phyloP scores from a whole-genome alignment of 805 yeast genomes.

The Saccharomycodes ludwigii region DNA sequence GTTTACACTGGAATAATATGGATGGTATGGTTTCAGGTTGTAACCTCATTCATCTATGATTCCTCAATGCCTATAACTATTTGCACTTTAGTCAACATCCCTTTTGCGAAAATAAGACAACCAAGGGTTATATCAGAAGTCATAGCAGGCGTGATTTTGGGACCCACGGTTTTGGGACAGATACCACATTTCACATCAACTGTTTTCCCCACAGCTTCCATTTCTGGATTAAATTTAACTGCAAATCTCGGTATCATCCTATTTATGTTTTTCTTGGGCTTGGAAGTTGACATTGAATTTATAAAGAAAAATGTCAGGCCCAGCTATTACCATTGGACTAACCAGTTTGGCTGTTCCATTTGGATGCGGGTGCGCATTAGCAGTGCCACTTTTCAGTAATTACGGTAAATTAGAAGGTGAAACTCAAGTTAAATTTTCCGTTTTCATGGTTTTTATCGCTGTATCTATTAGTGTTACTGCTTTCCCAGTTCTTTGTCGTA shows the following conservation, averaged over 20 bases:
- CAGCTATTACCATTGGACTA: constrained; percentile 58
- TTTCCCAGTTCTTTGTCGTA: constrained; percentile 73
- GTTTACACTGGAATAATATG: no score
- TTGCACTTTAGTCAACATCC: constrained; percentile 51
- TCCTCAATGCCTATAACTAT: no score
- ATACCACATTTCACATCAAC: constrained; percentile 53
- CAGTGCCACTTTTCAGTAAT: constrained; percentile 53
- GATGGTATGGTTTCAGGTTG: no score
- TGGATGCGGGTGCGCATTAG: constrained; percentile 62
- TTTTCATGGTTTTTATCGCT: constrained; percentile 70
- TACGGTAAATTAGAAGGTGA: constrained; percentile 27
- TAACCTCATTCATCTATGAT: no score
- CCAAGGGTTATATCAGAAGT: constrained; percentile 80
- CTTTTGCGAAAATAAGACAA: constrained; percentile 50
- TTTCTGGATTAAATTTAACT: constrained; percentile 50
- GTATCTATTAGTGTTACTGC: constrained; percentile 81
- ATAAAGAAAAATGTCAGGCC: constrained; percentile 45
- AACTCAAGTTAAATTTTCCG: constrained; percentile 44
- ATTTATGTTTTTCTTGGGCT: constrained; percentile 63
- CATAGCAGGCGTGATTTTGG: constrained; percentile 59
- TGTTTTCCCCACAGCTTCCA: constrained; percentile 53
- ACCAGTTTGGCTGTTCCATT: constrained; percentile 69
- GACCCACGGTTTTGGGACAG: constrained; percentile 65
- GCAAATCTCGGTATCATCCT: constrained; percentile 69
- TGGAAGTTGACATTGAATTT: constrained; percentile 63